Evolutionary conservation across 2,329 filamentous ascomycete species (phyloP), one percentile per base, ranked within the genome.

Genomic region (Exophiala bonariae): DNA sequence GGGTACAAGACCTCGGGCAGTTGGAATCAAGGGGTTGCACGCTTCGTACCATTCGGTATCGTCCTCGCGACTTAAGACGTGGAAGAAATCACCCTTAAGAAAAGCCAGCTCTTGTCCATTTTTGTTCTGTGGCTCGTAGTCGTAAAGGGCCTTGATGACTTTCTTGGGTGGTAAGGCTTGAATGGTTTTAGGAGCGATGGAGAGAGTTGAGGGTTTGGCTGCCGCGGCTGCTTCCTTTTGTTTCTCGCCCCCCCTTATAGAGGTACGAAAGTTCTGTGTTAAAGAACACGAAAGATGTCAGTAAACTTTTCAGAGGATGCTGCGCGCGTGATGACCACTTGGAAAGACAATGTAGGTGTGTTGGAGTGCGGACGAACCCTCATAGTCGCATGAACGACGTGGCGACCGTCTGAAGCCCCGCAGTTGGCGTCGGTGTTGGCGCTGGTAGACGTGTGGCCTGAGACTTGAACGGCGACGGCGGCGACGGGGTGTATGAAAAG

Each of bases 21-120:
- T 86, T 62, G 87, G 89, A 57, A 96, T 77, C 41, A 87, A 81
- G 51, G 93, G 93, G 66, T 99, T 99, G 77, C 90, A 97, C 46
- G 92, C 93, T 72, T 97, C 93, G 78, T 96, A 99, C 92, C 93
- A 99, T 66, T 96, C 89, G 32, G 76, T 74, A 66, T 97, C 92
- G 76, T 96, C 86, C 73, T 97, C 93, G 68, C 92, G 86, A 62
- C 88, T 89, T 68, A 97, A 92, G 56, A 99, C 93, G 74, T 97
- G 92, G 67, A 99, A 93, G 70, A 97, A 99, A 68, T 99, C 93
- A 63, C 93, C 93, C 66, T 89, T 87, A 57, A 85, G 89, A 71
- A 99, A 99, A 66, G 87, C 86, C 61, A 99, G 78, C 73, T 96
- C 85, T 66, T 92, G 86, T 43, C 73, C 72, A 50, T 73, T 69